Evolutionary conservation across 1,284 basidiomycete genomes (phyloP), one percentile per base, ranked within the genome.

Genomic region (Pascua sp.): DNA sequence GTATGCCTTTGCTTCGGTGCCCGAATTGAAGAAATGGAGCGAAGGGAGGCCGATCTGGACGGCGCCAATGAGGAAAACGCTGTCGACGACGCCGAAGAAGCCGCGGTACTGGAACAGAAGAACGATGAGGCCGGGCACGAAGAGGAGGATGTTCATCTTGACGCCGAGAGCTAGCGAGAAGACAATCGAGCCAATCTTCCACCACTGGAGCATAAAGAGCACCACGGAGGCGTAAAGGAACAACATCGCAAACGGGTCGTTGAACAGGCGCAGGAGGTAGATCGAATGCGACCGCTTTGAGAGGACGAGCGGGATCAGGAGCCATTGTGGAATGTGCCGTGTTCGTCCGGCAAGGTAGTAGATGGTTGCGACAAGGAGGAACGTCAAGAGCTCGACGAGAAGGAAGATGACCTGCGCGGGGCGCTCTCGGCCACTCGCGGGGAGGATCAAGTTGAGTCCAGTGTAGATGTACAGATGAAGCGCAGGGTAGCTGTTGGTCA

Each of bases 121-220:
- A 12, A 94, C 85, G 9, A 94, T 78, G 7, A 96, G 80, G 5
- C 88, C 92, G 2, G 95, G 95, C 1, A 97, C 78, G 78, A 93
- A 96, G n/a, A 98, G 82, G 15, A 98, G 78, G 41, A 89, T 85
- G 46, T 90, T 96, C 96, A 99, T 98, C 78, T 99, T 99, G 65
- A 97, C 82, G 2, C 91, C 93, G 5, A 98, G 76, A 0, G 92
- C 93, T 9, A 85, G 75, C 64, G 64, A 41, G 47, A 32, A 13
- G 8, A 71, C 32, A 0, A 64, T 40, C 44, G 57, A 59, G 0
- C 69, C 71, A 1, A 63, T 39, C 39, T 64, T 65, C 71, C 73
- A 88, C 1, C 88, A 87, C 16, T 82, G 81, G n/a, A 73, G 71
- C 67, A 72, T 88, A 81, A 57, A 84, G 66, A 55, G 81, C 70